These are phyloP conservation scores for Fusarium sp. DNA, from an alignment of 2,329 filamentous ascomycete species.

Conservation along the genomic window DNA sequence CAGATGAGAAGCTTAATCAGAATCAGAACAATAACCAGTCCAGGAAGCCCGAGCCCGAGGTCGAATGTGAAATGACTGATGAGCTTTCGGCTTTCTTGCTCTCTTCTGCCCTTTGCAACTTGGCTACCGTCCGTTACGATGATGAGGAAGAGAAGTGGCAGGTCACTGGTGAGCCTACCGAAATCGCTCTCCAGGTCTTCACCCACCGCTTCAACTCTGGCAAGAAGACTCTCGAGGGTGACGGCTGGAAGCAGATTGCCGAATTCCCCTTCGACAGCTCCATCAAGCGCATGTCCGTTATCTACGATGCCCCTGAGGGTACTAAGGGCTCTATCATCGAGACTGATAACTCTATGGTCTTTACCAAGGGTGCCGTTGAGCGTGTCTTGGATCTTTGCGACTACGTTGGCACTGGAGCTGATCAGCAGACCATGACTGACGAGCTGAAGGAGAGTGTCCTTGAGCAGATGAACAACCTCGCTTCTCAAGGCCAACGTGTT, in stretches of 20 bases:
- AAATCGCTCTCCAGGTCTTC: slow-evolving; percentile 82
- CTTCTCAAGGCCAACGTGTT: slow-evolving; percentile 77
- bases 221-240: slow-evolving; percentile 64
- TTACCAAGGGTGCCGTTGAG: slow-evolving; percentile 74
- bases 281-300: slow-evolving; percentile 84
- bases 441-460: slow-evolving; percentile 65
- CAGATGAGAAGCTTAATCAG: slow-evolving; percentile 65
- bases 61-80: slow-evolving; percentile 62
- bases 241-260: slow-evolving; percentile 73
- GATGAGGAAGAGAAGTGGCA: slow-evolving; percentile 71
- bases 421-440: slow-evolving; percentile 62
- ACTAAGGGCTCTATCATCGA: slow-evolving; percentile 57
- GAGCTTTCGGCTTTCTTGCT: slow-evolving; percentile 65
- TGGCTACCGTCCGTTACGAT: slow-evolving; percentile 69
- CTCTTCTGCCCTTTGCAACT: slow-evolving; percentile 74
- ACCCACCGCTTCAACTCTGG: slow-evolving; percentile 74
- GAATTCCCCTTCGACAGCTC: slow-evolving; percentile 85
- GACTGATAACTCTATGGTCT: slow-evolving; percentile 65
- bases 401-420: slow-evolving; percentile 59
- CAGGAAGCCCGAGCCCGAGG: slow-evolving; percentile 49
- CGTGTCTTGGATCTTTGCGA: slow-evolving; percentile 70
- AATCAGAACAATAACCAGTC: slow-evolving; percentile 46
- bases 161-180: slow-evolving; percentile 78
- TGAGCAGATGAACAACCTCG: slow-evolving; percentile 69
- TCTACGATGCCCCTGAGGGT: slow-evolving; percentile 68